These are phyloP conservation scores for Craterostigma plantagineum DNA, from an alignment of 257 asterid species.

Conservation along the genomic window DNA sequence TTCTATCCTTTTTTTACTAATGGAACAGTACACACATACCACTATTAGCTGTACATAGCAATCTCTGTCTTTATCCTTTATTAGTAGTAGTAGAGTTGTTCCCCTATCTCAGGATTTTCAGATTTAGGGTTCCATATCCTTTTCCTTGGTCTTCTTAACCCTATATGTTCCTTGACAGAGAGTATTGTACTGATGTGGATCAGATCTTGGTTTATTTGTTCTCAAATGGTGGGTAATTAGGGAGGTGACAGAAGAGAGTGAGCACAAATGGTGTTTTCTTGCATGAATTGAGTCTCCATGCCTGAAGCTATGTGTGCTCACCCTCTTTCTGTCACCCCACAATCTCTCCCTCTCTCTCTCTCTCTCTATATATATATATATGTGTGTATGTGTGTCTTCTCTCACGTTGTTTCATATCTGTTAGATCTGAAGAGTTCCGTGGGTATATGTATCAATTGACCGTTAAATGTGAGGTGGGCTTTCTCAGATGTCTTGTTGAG, in stretches of 20 bases:
- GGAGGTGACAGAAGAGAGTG: slow-evolving; percentile 66
- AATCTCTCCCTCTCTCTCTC: slow-evolving; percentile 8
- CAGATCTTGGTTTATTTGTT: no score
- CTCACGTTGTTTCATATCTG: no score
- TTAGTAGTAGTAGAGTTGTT: no score
- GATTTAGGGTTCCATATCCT: slow-evolving; percentile 14
- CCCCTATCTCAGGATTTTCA: slow-evolving; percentile 11
- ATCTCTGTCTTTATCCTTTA: no score
- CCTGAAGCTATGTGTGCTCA: slow-evolving; percentile 45
- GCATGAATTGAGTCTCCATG: slow-evolving; percentile 15
- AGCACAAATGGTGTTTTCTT: slow-evolving; percentile 48
- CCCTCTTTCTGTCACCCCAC: slow-evolving; percentile 48
- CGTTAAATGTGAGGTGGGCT: no score
- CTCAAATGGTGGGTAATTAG: slow-evolving; percentile 9
- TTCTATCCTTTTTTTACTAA: slow-evolving; percentile 16
- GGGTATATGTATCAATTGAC: no score
- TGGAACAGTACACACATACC: slow-evolving; percentile 21
- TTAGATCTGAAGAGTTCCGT: no score
- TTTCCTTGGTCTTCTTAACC: background rate
- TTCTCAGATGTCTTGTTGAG: no score
- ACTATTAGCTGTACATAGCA: background rate
- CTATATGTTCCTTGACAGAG: no score
- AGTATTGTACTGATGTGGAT: no score
- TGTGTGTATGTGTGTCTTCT: no score
- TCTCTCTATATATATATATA: background rate